These are phyloP conservation scores for Mycosphaerella arachidis DNA, from an alignment of 2,329 filamentous ascomycete genomes.

Conservation along the genomic window DNA sequence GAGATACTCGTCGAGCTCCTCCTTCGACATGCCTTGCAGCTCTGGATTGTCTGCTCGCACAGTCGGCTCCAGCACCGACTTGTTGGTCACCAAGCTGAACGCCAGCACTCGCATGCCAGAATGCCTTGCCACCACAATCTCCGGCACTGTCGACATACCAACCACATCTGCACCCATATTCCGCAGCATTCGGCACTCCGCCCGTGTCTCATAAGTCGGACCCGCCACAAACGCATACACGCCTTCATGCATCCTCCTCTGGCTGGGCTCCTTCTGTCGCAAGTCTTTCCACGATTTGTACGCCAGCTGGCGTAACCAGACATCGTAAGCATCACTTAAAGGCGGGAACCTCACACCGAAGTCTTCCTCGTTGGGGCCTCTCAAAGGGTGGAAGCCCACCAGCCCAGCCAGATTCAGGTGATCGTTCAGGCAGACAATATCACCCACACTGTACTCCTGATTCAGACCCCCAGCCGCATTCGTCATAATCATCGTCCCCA, in stretches of 20 bases:
- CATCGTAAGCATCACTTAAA: conserved; percentile 62
- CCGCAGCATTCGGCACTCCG: conserved; percentile 60
- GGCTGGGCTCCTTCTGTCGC: conserved; percentile 38
- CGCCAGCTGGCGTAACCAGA: conserved; percentile 54
- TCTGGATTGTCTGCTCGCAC: conserved; percentile 54
- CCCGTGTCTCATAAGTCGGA: conserved; percentile 62
- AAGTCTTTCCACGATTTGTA: conserved; percentile 56
- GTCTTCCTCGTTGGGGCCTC: conserved; percentile 59
- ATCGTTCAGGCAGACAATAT: conserved; percentile 62
- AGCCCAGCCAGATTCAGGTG: conserved; percentile 62
- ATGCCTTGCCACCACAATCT: conserved; percentile 63
- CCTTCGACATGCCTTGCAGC: conserved; percentile 47
- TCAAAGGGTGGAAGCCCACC: conserved; percentile 57
- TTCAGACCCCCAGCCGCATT: conserved; percentile 65
- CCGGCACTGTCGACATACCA: conserved; percentile 66
- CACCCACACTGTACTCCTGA: conserved; percentile 59
- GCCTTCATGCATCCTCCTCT: conserved; percentile 57
- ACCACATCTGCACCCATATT: conserved; percentile 63
- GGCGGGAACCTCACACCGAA: conserved; percentile 61
- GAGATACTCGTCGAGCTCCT: conserved; percentile 52
- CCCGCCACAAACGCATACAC: conserved; percentile 63
- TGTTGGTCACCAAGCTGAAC: conserved; percentile 64
- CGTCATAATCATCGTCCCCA: conserved; percentile 60
- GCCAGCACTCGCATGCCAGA: conserved; percentile 59
- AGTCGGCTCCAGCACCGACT: conserved; percentile 55